A percentile compares a stretch with the other conserved stretches of the same genome.
Conservation (phyloP, 2,329 filamentous ascomycete species). For the Xylaria sp. region DNA sequence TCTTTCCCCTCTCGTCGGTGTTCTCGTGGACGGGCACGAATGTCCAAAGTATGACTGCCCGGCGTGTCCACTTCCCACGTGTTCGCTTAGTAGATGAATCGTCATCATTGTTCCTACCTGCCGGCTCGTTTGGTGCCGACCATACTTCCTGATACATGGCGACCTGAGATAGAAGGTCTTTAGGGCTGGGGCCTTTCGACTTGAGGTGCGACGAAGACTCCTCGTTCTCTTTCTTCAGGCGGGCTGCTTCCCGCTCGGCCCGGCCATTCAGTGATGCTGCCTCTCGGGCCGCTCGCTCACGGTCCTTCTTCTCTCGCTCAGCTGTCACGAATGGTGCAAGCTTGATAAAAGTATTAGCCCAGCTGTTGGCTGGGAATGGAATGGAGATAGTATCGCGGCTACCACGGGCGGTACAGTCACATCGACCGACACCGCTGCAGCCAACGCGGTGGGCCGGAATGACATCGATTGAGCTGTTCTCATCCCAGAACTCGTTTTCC, state of each 20-base stretch:
- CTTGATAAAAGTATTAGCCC: conserved; percentile 68
- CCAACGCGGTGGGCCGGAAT: conserved; percentile 61
- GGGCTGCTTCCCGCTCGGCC: conserved; percentile 44
- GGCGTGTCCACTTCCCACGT: conserved; percentile 62
- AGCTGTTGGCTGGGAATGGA: conserved; percentile 68
- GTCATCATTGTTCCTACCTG: conserved; percentile 9
- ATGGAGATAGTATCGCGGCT: conserved; percentile 63
- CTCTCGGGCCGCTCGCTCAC: conserved; percentile 43
- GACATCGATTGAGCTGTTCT: conserved; percentile 62
- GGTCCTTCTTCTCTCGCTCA: conserved; percentile 45
- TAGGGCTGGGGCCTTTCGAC: conserved; percentile 49
- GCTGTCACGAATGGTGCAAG: conserved; percentile 62
- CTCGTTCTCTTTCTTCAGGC: conserved; percentile 52
- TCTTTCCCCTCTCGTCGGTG: conserved; percentile 56
- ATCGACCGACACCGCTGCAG: conserved; percentile 59
- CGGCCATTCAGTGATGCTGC: conserved; percentile 42
- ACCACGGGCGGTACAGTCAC: conserved; percentile 61
- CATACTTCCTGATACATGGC: conserved; percentile 76
- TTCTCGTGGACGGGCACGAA: conserved; percentile 66
- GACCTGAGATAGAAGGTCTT: conserved; percentile 69
- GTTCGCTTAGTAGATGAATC: conserved; percentile 27
- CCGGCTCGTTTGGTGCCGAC: conserved; percentile 59
- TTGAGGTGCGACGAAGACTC: conserved; percentile 44
- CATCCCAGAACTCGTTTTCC: conserved; percentile 58
- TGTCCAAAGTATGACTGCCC: conserved; percentile 71